Percentiles rank a stretch among this genome's conserved stretches.
Conservation (phyloP, 108 stramenopile species). For the Cylindrotheca fusiformis region DNA sequence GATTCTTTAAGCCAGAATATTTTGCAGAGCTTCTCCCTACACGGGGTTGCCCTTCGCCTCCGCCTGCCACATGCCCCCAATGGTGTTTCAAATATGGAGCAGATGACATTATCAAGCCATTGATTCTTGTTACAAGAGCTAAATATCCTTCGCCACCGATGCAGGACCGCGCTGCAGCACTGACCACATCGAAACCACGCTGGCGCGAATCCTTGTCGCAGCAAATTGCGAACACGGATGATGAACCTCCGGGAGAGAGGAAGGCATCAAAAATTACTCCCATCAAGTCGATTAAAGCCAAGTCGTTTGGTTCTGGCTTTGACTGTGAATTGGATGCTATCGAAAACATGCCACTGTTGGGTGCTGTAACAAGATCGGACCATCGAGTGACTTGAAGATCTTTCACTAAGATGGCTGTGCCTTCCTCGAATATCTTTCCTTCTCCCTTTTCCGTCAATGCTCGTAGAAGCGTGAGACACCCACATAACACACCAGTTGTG, state of each 20-base stretch:
- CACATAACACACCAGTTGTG: slow-evolving; percentile 79
- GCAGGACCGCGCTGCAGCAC: slow-evolving; percentile 66
- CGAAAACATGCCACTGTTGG: slow-evolving; percentile 24
- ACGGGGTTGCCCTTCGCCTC: slow-evolving; percentile 37
- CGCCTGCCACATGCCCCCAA: slow-evolving; percentile 59
- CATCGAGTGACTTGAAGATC: slow-evolving; percentile 46
- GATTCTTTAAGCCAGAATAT: slow-evolving; percentile 92
- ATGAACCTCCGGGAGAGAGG: slow-evolving; percentile 58
- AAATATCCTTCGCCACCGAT: slow-evolving; percentile 56
- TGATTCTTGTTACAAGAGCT: slow-evolving; percentile 57
- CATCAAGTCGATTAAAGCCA: slow-evolving; percentile 71
- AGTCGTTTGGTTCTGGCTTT: slow-evolving; percentile 28
- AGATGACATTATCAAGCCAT: slow-evolving; percentile 50
- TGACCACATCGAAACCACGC: slow-evolving; percentile 74
- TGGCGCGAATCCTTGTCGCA: slow-evolving; percentile 79
- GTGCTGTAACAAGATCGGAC: slow-evolving; percentile 33
- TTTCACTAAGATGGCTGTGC: slow-evolving; percentile 47
- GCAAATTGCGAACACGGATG: slow-evolving; percentile 68
- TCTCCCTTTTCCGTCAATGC: slow-evolving; percentile 63
- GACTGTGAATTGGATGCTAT: slow-evolving; percentile 6
- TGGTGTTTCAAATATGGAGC: slow-evolving; percentile 72
- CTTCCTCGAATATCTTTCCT: slow-evolving; percentile 45
- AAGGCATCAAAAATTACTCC: slow-evolving; percentile 87
- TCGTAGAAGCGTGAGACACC: slow-evolving; percentile 73
- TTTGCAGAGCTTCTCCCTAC: slow-evolving; percentile 49